Conservation (phyloP, 192 early-diverging fungal species). For the Chytriomyces hyalinus region DNA sequence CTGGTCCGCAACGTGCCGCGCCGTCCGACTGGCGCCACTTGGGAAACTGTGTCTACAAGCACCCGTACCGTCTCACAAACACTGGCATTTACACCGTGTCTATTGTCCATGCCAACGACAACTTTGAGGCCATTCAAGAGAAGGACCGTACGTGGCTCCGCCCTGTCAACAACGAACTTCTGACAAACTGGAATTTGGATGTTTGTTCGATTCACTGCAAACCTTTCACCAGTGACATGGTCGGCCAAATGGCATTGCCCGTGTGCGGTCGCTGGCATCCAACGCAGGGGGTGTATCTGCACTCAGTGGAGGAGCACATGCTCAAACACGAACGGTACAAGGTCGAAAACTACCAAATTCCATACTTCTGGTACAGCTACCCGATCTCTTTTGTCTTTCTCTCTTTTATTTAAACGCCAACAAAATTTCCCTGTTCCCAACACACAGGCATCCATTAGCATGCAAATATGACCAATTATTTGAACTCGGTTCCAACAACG, state of each 20-base stretch:
- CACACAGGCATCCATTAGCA: background rate
- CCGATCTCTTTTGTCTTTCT: background rate
- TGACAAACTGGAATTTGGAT: background rate
- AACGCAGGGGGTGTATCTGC: background rate
- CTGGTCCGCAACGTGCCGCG: background rate
- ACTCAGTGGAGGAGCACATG: background rate
- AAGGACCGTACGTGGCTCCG: background rate
- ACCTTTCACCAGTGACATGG: background rate
- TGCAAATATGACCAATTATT: conserved; percentile 11
- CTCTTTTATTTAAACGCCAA: background rate
- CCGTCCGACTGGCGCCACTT: conserved; percentile 13
- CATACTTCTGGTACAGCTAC: background rate
- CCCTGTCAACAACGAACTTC: background rate
- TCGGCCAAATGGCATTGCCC: background rate
- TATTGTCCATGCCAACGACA: conserved; percentile 1
- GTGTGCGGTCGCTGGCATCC: background rate
- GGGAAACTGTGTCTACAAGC: conserved; percentile 13
- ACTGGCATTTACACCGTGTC: conserved; percentile 13
- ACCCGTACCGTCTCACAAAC: background rate
- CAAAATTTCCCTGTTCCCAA: background rate
- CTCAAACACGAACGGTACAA: background rate
- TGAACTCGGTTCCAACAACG: background rate
- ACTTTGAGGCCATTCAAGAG: conserved; percentile 11
- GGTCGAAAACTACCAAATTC: background rate
- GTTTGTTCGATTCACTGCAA: background rate